Percentiles rank a stretch among this genome's conserved stretches.
phyloP scores from a whole-genome alignment of 768 basidiomycete species.

The Russula abietina region DNA sequence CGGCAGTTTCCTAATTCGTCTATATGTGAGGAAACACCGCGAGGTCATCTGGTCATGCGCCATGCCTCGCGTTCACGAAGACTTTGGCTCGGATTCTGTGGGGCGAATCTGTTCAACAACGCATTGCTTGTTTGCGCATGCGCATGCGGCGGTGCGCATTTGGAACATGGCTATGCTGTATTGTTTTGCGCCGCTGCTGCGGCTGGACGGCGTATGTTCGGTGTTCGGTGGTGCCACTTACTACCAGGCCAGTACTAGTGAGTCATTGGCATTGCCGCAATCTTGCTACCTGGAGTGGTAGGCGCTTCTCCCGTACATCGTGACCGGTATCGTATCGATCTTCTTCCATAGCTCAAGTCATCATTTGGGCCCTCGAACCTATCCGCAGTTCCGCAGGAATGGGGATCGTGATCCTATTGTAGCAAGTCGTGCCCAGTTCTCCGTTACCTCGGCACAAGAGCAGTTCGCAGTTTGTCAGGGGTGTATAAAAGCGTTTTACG shows the following conservation, averaged over 20 bases:
- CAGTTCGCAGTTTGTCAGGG: background rate
- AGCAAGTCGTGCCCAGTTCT: background rate
- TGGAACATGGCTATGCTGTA: too few species aligned
- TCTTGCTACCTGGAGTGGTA: background rate
- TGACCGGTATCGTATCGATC: background rate
- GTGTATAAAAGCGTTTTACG: constrained; percentile 4
- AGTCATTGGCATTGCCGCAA: constrained; percentile 3
- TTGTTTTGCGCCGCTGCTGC: background rate
- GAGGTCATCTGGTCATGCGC: constrained; percentile 2
- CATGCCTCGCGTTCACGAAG: constrained; percentile 6
- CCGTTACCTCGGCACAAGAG: background rate
- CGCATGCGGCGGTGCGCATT: too few species aligned
- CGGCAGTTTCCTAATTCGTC: background rate
- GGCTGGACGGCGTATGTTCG: background rate
- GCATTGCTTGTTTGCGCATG: background rate
- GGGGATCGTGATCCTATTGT: background rate
- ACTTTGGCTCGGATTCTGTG: background rate
- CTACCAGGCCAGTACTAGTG: too few species aligned
- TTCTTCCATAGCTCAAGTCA: background rate
- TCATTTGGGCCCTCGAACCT: background rate
- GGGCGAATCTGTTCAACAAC: constrained; percentile 10
- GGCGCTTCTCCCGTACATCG: background rate
- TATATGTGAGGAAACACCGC: background rate
- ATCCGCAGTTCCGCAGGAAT: background rate
- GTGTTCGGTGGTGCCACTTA: too few species aligned